Evolutionary conservation across 1,284 basidiomycete genomes (phyloP).

Genomic region (Ustilago trichophora): DNA sequence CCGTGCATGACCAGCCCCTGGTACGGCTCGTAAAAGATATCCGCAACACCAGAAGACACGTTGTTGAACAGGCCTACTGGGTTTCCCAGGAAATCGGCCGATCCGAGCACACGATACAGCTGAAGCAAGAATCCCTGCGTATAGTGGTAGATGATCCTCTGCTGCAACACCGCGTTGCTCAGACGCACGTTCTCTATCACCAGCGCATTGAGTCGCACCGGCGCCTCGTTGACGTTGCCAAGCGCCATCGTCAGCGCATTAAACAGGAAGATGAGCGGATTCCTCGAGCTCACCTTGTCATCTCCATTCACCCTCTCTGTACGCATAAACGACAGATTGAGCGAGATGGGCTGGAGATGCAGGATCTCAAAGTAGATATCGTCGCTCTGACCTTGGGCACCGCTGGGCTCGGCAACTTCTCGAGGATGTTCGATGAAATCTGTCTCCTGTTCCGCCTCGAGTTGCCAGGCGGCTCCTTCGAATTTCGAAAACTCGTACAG

Average conservation of each 20-base stretch:
- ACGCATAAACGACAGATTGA: slow-evolving; percentile 95
- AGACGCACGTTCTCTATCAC: slow-evolving; percentile 94
- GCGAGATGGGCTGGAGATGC: slow-evolving; percentile 92
- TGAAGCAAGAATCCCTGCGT: slow-evolving; percentile 92
- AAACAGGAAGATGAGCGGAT: slow-evolving; percentile 90
- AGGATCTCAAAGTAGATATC: slow-evolving; percentile 96
- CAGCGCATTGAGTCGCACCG: slow-evolving; percentile 92
- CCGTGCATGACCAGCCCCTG: slow-evolving; percentile 97
- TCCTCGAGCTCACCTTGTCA: slow-evolving; percentile 71
- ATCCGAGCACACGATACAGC: slow-evolving; percentile 93
- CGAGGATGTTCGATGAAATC: slow-evolving; percentile 79
- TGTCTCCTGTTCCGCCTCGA: slow-evolving; percentile 37
- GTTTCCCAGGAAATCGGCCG: slow-evolving; percentile 84
- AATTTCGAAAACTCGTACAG: slow-evolving; percentile 91
- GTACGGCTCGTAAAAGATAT: slow-evolving; percentile 99
- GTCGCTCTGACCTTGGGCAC: slow-evolving; percentile 66
- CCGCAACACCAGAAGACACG: slow-evolving; percentile 96
- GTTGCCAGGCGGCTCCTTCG: slow-evolving; percentile 71
- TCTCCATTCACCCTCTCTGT: slow-evolving; percentile 91
- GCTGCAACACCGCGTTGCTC: slow-evolving; percentile 82
- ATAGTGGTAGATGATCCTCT: slow-evolving; percentile 89
- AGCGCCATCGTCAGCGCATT: slow-evolving; percentile 97
- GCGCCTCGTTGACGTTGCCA: slow-evolving; percentile 96
- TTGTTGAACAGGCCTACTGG: slow-evolving; percentile 98
- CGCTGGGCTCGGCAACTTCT: slow-evolving; percentile 81